Evolutionary conservation across 495 filamentous ascomycete genomes (phyloP), one percentile per base, ranked within the genome.

Genomic region (Trichoderma virens): DNA sequence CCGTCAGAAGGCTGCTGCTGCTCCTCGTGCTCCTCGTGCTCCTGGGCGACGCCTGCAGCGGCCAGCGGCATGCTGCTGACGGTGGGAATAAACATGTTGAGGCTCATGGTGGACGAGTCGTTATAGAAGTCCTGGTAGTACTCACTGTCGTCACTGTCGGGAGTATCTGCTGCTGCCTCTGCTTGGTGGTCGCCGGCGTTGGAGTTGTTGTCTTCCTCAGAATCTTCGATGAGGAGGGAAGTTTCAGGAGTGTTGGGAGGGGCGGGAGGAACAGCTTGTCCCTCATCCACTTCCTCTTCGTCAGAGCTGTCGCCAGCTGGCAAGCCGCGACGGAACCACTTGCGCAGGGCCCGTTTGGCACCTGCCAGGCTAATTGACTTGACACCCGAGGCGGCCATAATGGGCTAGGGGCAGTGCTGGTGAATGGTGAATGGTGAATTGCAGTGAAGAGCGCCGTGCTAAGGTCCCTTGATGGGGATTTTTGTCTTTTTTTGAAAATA

Each of bases 321-420:
- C 6, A 16, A 13, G 51, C 8, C 51, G 51, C 30, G 31, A 23
- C 14, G 31, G 35, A 61, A 61, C 14, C 20, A 39, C 31, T 30
- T 34, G 59, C 59, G 59, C 30, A 61, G 16, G 20, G 59, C 31
- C 59, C 20, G 28, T 35, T 20, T 61, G 59, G 59, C 59, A 39
- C 59, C 59, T 61, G 30, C 59, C 59, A 61, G 30, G 28, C 30
- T 14, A 9, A 61, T 8, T 39, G n/a, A 61, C 59, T 38, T 34
- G 59, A 34, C 9, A 3, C 8, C 51, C 23, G 23, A 9, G 20
- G 27, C 23, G 13, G 51, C 23, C 23, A 27, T 20, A 5, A 18
- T 18, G n/a, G 43, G 43, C 43, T 8, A 8, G 43, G 43, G 5
- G 43, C 3, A 18, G 5, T 18, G 5, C 0, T 25, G 43, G 43